Evolutionary conservation across 2,329 filamentous ascomycete genomes (phyloP).

Genomic region (Dothidotthia symphoricarpi): DNA sequence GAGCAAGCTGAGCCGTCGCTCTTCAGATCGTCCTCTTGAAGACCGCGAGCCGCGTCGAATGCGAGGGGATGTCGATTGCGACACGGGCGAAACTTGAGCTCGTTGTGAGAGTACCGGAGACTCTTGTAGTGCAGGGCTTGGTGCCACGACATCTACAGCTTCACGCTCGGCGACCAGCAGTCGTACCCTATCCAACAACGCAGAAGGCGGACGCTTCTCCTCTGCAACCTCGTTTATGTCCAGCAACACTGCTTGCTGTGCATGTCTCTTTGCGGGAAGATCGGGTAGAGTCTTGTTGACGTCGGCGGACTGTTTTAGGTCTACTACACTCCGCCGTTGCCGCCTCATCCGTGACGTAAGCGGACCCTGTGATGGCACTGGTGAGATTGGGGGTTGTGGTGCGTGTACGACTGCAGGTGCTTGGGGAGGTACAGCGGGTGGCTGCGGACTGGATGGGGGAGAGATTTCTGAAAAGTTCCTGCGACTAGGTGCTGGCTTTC

Average conservation of each 20-base stretch:
- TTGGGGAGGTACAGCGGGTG: constrained; percentile 5
- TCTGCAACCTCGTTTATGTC: constrained; percentile 13
- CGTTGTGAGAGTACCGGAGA: constrained; percentile 1
- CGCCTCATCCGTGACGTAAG: constrained; percentile 19
- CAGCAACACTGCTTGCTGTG: constrained; percentile 12
- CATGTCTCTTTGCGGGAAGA: constrained; percentile 11
- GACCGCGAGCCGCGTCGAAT: constrained; percentile 26
- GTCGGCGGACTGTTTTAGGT: constrained; percentile 10
- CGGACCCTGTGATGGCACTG: constrained; percentile 14
- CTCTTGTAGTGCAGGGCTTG: constrained; percentile 6
- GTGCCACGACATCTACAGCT: constrained; percentile 10
- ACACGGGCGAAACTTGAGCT: constrained; percentile 10
- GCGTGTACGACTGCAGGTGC: constrained; percentile 12
- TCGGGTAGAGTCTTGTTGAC: constrained; percentile 26
- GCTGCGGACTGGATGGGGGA: constrained; percentile 22
- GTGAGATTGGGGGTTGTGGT: constrained; percentile 16
- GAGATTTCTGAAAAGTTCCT: constrained; percentile 23
- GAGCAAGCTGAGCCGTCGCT: constrained; percentile 27
- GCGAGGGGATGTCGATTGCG: constrained; percentile 13
- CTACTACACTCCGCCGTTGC: constrained; percentile 4
- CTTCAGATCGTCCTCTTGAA: constrained; percentile 28
- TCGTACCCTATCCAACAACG: constrained; percentile 28
- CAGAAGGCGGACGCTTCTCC: constrained; percentile 22
- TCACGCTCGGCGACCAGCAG: constrained; percentile 23
- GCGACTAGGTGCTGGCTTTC: constrained; percentile 10